These are phyloP conservation scores for Primulina tabacum DNA, from an alignment of 257 asterid species.

Conservation along the genomic window DNA sequence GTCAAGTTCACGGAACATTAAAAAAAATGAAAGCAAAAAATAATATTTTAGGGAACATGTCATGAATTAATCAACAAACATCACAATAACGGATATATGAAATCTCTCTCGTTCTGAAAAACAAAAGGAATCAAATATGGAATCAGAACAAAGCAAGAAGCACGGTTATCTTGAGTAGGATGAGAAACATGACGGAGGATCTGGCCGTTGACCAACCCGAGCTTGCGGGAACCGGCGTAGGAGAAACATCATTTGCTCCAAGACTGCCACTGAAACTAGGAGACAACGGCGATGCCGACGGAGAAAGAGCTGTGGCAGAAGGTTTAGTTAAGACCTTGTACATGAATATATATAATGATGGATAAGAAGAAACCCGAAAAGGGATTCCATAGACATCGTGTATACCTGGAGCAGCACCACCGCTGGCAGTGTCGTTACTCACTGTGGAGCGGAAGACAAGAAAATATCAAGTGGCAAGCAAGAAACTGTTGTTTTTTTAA, in stretches of 20 bases:
- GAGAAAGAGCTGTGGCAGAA: slow-evolving; percentile 48
- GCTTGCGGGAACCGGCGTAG: slow-evolving; percentile 41
- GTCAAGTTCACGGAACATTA: background rate
- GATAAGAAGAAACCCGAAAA: background rate
- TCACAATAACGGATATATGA: background rate
- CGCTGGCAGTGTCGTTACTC: slow-evolving; percentile 31
- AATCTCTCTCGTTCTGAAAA: background rate
- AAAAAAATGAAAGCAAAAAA: too few species aligned
- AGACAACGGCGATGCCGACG: slow-evolving; percentile 32
- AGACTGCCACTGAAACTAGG: slow-evolving; percentile 34
- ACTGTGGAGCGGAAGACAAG: slow-evolving; percentile 37
- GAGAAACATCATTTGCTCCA: slow-evolving; percentile 37
- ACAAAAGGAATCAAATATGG: background rate
- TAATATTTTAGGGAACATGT: background rate
- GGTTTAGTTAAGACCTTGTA: background rate
- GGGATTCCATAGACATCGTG: slow-evolving; percentile 23
- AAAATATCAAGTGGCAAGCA: background rate
- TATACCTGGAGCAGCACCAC: slow-evolving; percentile 58
- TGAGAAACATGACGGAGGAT: slow-evolving; percentile 26
- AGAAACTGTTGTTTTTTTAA: background rate
- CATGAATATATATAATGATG: too few species aligned
- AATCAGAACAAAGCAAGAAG: slow-evolving; percentile 35
- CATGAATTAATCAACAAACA: background rate
- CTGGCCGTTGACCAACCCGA: slow-evolving; percentile 37
- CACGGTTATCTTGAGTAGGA: slow-evolving; percentile 17